Evolutionary conservation across 441 rosid genomes (phyloP).

Genomic region (Populus hybrid): DNA sequence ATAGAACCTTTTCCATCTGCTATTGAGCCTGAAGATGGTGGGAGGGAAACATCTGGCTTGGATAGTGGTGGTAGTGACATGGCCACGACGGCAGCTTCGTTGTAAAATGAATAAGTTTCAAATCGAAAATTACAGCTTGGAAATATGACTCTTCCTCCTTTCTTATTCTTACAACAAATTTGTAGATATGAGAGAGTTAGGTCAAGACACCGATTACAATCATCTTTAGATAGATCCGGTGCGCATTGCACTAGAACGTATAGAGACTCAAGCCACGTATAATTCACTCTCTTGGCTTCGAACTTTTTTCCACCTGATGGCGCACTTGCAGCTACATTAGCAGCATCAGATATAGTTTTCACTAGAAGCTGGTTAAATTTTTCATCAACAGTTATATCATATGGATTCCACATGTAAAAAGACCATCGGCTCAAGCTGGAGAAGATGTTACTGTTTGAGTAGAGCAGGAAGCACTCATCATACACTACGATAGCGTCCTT

Average conservation of each 20-base stretch:
- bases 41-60: neutral
- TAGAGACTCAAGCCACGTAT: neutral
- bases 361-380: no score
- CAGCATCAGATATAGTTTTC: no score
- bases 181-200: neutral
- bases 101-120: constrained; percentile 12
- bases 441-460: no score
- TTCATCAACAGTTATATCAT: no score
- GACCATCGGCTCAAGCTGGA: no score
- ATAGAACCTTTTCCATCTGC: neutral
- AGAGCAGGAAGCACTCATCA: no score
- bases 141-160: constrained; percentile 15
- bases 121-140: constrained; percentile 31
- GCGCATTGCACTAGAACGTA: constrained; percentile 30
- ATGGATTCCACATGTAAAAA: no score
- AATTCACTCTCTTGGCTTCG: neutral
- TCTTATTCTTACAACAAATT: neutral
- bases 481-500: neutral
- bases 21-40: neutral
- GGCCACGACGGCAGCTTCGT: neutral
- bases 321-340: no score
- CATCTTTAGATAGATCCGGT: constrained; percentile 3
- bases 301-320: constrained; percentile 9
- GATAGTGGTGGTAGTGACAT: neutral
- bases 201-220: neutral